Evolutionary conservation across 208 protist species (phyloP).

Genomic region (Angomonas desouzai): DNA sequence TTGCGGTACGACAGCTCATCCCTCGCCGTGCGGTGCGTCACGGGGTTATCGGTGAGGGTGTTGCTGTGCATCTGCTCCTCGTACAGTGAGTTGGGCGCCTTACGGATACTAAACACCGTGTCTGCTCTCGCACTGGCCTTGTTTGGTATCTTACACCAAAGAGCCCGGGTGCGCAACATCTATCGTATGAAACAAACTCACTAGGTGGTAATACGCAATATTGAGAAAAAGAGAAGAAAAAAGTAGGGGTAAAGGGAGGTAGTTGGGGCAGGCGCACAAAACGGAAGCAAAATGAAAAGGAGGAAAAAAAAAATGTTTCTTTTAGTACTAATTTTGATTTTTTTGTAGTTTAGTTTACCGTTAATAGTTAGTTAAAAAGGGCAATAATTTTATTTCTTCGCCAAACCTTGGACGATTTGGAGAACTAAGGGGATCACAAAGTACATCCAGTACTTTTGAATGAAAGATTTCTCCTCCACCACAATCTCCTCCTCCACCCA

Average conservation of each 20-base stretch:
- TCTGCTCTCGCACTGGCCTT: conserved; percentile 17
- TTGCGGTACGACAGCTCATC: conserved; percentile 82
- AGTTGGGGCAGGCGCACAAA: background rate
- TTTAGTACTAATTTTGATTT: background rate
- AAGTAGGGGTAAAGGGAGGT: background rate
- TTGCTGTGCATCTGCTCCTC: conserved; percentile 87
- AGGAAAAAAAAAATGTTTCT: conserved; percentile 14
- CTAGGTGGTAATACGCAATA: conserved; percentile 2
- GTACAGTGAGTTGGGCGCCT: conserved; percentile 68
- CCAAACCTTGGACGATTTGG: conserved; percentile 42
- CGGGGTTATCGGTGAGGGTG: conserved; percentile 75
- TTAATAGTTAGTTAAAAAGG: conserved; percentile 14
- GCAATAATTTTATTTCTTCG: conserved; percentile 14
- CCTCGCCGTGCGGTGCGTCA: conserved; percentile 76
- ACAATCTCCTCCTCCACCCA: conserved; percentile 60
- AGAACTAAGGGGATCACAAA: conserved; percentile 60
- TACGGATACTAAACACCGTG: conserved; percentile 70
- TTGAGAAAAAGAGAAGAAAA: background rate
- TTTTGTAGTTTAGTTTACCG: background rate
- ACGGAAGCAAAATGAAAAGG: background rate
- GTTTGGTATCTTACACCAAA: conserved; percentile 16
- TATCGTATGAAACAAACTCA: background rate
- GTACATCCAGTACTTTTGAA: conserved; percentile 91
- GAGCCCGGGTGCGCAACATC: conserved; percentile 19
- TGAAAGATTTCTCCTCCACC: conserved; percentile 70